Base-by-base conservation (phyloP, 768 basidiomycete genomes). In the Mycena galopus region DNA sequence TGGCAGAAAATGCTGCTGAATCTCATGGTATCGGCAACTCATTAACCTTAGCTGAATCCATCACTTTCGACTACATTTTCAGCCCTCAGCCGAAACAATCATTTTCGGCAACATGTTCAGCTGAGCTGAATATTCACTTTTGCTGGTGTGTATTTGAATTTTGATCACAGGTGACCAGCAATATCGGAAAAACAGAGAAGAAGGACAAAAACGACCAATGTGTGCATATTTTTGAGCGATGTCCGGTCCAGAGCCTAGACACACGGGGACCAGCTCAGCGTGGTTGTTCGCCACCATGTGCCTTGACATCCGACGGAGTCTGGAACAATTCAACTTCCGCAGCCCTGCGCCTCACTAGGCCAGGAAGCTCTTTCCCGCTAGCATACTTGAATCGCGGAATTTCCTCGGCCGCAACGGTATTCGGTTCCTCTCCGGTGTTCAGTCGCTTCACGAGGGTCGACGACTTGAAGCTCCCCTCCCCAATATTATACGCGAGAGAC, bases 291-390 rank as follows among this genome's bases (percentile, higher is more conserved):
- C 51, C 51, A 53, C 51, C 51, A 50, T 80, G 78, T 3, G 79
- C 79, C 30, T 77, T 73, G 55, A 75, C 75, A 21, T 73, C 78
- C 4, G 81, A 80, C 14, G 79, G 67, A 12, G 79, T 82, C 72
- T 82, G 77, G 76, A 82, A 82, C 14, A 82, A 66, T 11, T 73
- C 65, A 64, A 83, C 79, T 65, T 83, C 83, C 39, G 80, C 80
- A 25, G 78, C 77, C 44, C 80, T 68, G 25, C 80, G 73, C 4
- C 66, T 77, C 25, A 78, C 78, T 39, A 82, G 73, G 2, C 82
- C 81, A 8, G 75, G 73, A 21, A 81, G 71, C 19, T 80, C 78
- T 50, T 72, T 47, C 5, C 79, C 80, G 37, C 77, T 17, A 44
- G 42, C 42, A 44, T 44, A 44, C 42, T 44, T 78, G 78, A 79